Evolutionary conservation across 257 asterid genomes (phyloP), one percentile per base, ranked within the genome.

Genomic region (Cruciata laevipes): DNA sequence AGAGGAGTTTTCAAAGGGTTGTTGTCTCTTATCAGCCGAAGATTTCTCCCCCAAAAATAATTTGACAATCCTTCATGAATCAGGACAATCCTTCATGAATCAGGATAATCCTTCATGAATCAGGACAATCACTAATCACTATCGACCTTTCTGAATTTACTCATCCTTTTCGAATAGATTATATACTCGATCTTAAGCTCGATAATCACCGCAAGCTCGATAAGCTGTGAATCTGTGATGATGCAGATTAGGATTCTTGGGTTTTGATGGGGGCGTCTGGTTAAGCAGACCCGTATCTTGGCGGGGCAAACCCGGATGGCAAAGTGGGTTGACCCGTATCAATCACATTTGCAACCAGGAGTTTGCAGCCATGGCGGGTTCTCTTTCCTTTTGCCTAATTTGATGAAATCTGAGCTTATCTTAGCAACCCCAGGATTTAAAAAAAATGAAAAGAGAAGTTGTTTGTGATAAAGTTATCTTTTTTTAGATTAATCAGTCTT

Each of bases 251-350:
- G 20, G n/a, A n/a, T n/a, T 53, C 60, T 53, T 53, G 30, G 14
- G 60, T 53, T 53, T 53, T n/a, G 60, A 53, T 53, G 60, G 30
- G 27, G 60, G 60, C 60, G 20, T 53, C 14, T 27, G 12, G 60
- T 21, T 53, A 8, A 53, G 30, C 7, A 51, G 57, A 42, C 60
- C 6, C 60, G 60, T 53, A 53, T 53, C 27, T 53, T 53, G 60
- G 30, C 27, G 11, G 60, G 60, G 60, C 60, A 20, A 53, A 53
- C 25, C 60, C 0, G 57, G 57, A 51, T 51, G 24, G 57, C 57
- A 16, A 51, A n/a, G 21, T 51, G 57, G 23, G 21, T n/a, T 51
- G 57, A 17, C 21, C 57, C 10, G 5, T 51, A 8, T 17, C 18
- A 24, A 4, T 51, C 57, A 51, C 57, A 51, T 16, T 51, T 51